Conservation (phyloP, 306 rosid species). For the Gastrolobium bilobum region DNA sequence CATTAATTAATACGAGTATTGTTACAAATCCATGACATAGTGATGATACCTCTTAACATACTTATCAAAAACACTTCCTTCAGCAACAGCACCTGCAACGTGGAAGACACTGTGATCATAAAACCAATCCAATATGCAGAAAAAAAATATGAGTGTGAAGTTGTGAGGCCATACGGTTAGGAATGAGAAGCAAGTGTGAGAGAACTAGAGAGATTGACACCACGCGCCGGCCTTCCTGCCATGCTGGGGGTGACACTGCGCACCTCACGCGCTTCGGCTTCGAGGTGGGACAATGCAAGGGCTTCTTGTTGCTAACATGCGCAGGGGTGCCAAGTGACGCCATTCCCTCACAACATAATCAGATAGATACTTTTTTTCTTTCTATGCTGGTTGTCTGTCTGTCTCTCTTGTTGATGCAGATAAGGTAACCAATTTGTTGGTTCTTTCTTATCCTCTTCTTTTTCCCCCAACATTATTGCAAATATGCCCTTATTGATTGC, state of each 20-base stretch:
- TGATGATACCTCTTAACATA: conserved; percentile 73
- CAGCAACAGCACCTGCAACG: conserved; percentile 67
- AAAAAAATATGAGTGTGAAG: not conserved
- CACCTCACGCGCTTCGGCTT: conserved; percentile 55
- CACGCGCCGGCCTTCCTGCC: conserved; percentile 75
- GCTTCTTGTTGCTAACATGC: conserved; percentile 58
- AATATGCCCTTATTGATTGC: not conserved
- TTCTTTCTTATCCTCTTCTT: conserved; percentile 34
- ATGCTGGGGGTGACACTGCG: conserved; percentile 61
- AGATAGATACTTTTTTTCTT: not conserved
- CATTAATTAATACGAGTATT: not conserved
- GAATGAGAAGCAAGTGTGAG: conserved; percentile 62
- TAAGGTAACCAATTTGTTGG: conserved; percentile 19
- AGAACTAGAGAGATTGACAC: conserved; percentile 73
- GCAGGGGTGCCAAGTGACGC: conserved; percentile 54
- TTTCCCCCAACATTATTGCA: not conserved
- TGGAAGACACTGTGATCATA: not conserved
- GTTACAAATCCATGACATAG: not conserved
- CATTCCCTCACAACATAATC: conserved; percentile 51
- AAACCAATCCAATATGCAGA: not conserved
- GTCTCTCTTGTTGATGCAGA: not conserved
- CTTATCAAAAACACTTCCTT: conserved; percentile 70
- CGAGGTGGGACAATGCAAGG: conserved; percentile 27
- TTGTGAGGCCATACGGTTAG: conserved; percentile 54
- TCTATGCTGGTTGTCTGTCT: not conserved